phyloP scores from a whole-genome alignment of 768 basidiomycete genomes.

The Mycena kentingensis region DNA sequence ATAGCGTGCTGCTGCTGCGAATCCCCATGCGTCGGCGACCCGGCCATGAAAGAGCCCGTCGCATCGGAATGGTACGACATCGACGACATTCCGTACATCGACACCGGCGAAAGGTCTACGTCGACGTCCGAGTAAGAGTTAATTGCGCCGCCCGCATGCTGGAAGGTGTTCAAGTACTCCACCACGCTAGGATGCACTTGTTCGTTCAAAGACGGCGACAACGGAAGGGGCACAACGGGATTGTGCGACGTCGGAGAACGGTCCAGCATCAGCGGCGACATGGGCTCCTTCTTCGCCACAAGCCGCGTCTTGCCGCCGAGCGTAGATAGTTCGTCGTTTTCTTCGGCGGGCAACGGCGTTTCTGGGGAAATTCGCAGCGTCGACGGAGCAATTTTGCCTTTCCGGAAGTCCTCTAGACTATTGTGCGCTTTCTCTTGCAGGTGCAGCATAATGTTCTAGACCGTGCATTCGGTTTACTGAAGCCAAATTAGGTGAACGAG shows the following conservation, averaged over 20 bases:
- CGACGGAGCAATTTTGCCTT: constrained; percentile 52
- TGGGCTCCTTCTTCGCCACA: constrained; percentile 61
- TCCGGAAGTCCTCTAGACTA: constrained; percentile 63
- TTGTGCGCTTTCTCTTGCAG: constrained; percentile 67
- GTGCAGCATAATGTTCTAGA: constrained; percentile 63
- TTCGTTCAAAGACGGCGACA: constrained; percentile 51
- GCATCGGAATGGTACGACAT: constrained; percentile 38
- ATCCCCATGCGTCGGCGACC: constrained; percentile 24
- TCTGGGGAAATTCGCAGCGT: constrained; percentile 42
- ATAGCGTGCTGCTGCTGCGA: constrained; percentile 29
- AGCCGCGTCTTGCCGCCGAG: constrained; percentile 69
- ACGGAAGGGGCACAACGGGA: constrained; percentile 71
- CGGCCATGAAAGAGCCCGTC: constrained; percentile 38
- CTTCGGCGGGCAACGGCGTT: constrained; percentile 46
- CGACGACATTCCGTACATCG: constrained; percentile 49
- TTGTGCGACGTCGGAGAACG: constrained; percentile 72
- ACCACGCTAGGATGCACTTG: constrained; percentile 63
- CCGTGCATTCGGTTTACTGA: no score
- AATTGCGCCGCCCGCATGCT: constrained; percentile 23
- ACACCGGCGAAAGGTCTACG: constrained; percentile 44
- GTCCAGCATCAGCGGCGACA: constrained; percentile 56
- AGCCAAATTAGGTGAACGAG: not conserved
- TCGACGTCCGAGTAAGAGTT: constrained; percentile 31
- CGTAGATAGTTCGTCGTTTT: constrained; percentile 63
- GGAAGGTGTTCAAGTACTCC: constrained; percentile 70